Evolutionary conservation across 1,139 yeast genomes (phyloP), one percentile per base, ranked within the genome.

Genomic region (Protomyces inundatus): DNA sequence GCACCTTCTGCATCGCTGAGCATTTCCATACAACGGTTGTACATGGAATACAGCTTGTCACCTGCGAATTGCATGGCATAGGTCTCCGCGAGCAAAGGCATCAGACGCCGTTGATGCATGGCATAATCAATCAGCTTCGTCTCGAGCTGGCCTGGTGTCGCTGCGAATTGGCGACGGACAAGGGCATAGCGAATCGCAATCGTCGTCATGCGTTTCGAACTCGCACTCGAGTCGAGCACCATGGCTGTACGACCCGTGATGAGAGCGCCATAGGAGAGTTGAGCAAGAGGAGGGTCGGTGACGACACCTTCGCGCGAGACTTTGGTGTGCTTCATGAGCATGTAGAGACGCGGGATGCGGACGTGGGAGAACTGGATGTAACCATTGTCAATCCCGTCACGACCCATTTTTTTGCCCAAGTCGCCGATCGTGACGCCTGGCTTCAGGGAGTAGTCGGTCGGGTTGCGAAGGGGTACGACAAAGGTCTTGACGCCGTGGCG

Each of bases 401-500:
- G 52, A 6, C 64, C 64, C 60, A 61, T 55, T 77, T 90, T 90
- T 68, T 89, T 84, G 68, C 97, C 97, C 74, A 90, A 88, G 75
- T 90, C 97, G 69, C 97, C 97, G 67, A 89, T 81, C 51, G 90
- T 78, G 66, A 90, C 80, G 71, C 97, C 97, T 16, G 95, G 90
- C 71, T 81, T 76, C 70, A 90, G 79, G 66, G 84, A 81, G 75
- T 88, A 93, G 61, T 76, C 76, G 67, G 82, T 77, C 3, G 82
- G 75, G 74, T 89, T 93, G 76, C 97, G 82, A 71, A 90, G 80
- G 61, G 96, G 97, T 36, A 90, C 96, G 34, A 90, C 88, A 77
- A 90, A 90, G 75, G 90, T 90, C 78, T 89, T 89, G 69, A 90
- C 96, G 64, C 97, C 97, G 73, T 88, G 86, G 75, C 90, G 97